Conservation (phyloP, 2,329 filamentous ascomycete species). For the Curvularia lunata region DNA sequence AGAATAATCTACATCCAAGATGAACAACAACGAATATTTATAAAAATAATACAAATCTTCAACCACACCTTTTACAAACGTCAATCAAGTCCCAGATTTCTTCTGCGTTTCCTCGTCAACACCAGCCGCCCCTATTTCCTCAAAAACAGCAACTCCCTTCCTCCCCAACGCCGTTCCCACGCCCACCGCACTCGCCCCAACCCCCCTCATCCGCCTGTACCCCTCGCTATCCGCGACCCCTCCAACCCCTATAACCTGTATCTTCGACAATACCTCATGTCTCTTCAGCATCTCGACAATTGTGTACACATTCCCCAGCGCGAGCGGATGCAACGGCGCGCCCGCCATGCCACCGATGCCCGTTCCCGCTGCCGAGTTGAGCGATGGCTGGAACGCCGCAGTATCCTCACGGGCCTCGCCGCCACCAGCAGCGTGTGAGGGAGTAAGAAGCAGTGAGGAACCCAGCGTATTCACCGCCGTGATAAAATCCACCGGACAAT, state of each 20-base stretch:
- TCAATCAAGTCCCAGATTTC: neutral
- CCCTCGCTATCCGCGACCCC: conserved; percentile 71
- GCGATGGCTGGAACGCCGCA: conserved; percentile 36
- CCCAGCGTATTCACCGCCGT: conserved; percentile 79
- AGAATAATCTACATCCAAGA: neutral
- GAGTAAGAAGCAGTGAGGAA: conserved; percentile 64
- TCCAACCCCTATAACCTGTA: conserved; percentile 73
- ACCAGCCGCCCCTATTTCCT: conserved; percentile 56
- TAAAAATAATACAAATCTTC: neutral
- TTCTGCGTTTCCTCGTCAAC: neutral
- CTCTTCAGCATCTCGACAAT: conserved; percentile 66
- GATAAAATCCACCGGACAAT: conserved; percentile 66
- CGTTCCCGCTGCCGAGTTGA: conserved; percentile 59
- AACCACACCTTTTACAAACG: neutral
- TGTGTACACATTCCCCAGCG: conserved; percentile 75
- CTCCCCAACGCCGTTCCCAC: conserved; percentile 71
- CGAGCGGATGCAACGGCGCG: conserved; percentile 72
- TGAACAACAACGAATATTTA: neutral
- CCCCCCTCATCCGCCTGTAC: conserved; percentile 67
- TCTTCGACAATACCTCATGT: conserved; percentile 55
- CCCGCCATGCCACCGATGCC: conserved; percentile 77
- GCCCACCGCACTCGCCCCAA: conserved; percentile 70
- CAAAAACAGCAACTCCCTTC: conserved; percentile 68
- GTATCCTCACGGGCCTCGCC: too few species aligned
- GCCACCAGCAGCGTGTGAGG: too few species aligned